Evolutionary conservation across 768 basidiomycete genomes (phyloP).

Genomic region (Boletus pseudopeckii): DNA sequence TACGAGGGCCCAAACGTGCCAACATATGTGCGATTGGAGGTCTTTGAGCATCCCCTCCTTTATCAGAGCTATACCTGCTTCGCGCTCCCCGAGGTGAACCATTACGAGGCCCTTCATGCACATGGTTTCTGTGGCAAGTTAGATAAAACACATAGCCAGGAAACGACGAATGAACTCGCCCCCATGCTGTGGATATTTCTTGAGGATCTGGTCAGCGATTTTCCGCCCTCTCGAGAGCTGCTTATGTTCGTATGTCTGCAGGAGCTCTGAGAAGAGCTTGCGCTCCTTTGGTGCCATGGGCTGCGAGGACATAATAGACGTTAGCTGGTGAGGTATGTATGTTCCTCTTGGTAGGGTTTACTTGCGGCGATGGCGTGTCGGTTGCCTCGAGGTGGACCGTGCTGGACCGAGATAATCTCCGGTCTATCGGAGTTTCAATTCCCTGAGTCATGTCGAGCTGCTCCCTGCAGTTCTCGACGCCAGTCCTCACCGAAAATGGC

Average conservation of each 20-base stretch:
- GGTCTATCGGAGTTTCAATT: background rate
- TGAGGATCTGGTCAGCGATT: conserved; percentile 89
- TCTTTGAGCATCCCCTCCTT: conserved; percentile 81
- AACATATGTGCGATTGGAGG: conserved; percentile 88
- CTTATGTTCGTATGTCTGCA: conserved; percentile 84
- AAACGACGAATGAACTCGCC: conserved; percentile 47
- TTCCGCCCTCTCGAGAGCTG: conserved; percentile 89
- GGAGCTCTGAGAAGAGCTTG: conserved; percentile 79
- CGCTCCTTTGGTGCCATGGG: conserved; percentile 77
- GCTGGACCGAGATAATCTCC: background rate
- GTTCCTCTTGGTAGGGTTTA: background rate
- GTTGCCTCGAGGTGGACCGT: background rate
- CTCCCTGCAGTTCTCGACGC: background rate
- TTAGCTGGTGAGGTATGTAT: background rate
- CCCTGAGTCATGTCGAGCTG: background rate
- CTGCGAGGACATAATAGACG: conserved; percentile 21
- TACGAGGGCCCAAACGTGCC: conserved; percentile 97
- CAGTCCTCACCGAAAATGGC: background rate
- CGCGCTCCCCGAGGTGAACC: conserved; percentile 74
- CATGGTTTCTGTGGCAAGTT: conserved; percentile 66
- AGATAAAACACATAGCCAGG: background rate
- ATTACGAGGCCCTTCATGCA: conserved; percentile 94
- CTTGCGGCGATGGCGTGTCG: background rate
- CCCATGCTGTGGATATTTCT: conserved; percentile 94
- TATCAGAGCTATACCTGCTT: conserved; percentile 78